Base-by-base conservation (phyloP, 345 rosid genomes). In the Stellera chamaejasme region DNA sequence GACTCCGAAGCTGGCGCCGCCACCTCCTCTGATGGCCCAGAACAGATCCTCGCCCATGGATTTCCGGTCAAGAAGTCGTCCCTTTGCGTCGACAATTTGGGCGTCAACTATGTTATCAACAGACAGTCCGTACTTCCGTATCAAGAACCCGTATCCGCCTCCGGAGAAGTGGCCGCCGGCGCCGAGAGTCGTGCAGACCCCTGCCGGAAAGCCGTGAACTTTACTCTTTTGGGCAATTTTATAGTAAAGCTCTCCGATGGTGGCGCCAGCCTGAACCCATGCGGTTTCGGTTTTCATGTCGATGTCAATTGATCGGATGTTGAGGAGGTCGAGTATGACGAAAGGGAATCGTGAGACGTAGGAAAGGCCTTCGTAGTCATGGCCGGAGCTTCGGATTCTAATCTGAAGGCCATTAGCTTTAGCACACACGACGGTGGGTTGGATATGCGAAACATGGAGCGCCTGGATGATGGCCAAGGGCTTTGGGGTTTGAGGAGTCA, bases 1-100 rank as follows among this genome's bases (percentile, higher is more conserved):
- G 48, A 81, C 68, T 0, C 85, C 82, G 4, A 84, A 81, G 59
- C 82, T 84, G 0, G 73, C 78, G 1, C 81, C 87, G 0, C 82
- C 90, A 5, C 87, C 85, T 0, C 87, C 90, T 0, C 75, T 61
- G n/a, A 84, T 78, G 0, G 90, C 90, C 87, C 81, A 83, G 36
- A 80, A 80, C 0, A 80, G 27, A 47, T 83, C 87, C 13, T 76
- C 73, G 14, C 87, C 82, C 75, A 74, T 76, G 10, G 74, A 56
- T 5, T 69, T 13, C 25, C 83, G 10, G 23, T 77, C 74, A 13
- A 77, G 76, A 45, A 79, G 46, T 13, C 63, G 68, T 1, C 91
- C 87, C 10, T 63, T 60, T 0, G 53, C 81, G 26, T 79, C 79
- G 27, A 84, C 75, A 6, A 84, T 42, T 12, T 39, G 64, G 26